Base-by-base conservation (phyloP, 1,284 basidiomycete genomes). In the Fereydounia khargensis region DNA sequence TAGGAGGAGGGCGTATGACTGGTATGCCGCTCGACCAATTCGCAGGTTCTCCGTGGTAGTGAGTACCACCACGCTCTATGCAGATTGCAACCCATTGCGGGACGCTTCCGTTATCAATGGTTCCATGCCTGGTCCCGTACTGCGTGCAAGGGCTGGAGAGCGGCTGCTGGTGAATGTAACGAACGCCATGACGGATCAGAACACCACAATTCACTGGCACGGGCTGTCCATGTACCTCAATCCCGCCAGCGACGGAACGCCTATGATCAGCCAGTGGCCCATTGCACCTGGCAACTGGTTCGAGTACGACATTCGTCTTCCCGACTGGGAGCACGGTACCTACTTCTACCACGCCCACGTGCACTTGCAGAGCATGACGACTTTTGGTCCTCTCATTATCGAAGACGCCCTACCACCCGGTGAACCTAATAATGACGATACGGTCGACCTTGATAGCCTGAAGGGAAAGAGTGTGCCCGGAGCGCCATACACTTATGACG, bases 291-390 rank as follows among this genome's bases (percentile, higher is more conserved):
- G 51, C 5, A 2, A 42, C 2, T 66, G 22, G 28, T 65, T 68
- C 39, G 65, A 72, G 30, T 65, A 63, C 28, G 46, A 46, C 1
- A 61, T 68, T 8, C 38, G 46, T 8, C 33, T 61, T 6, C 45
- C 45, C 3, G 31, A 36, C 0, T 47, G 56, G 16, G 57, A 59
- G 11, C 35, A 34, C 13, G 60, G 49, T 2, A 55, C 51, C 11
- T 65, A 50, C 35, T 48, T 51, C 14, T 70, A 66, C 40, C 70
- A 73, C 33, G 31, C 51, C 3, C 70, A 73, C 35, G 65, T 66
- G 10, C 69, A 62, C 0, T 35, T 61, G 14, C 61, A 70, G 28
- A 38, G 55, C 2, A 61, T 59, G 46, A 68, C 55, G 2, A 67
- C 61, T 10, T 51, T 64, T 16, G 70, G 65, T 3, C 50, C 41